Evolutionary conservation across 306 rosid species (phyloP).

Genomic region (Crotalaria pallida): DNA sequence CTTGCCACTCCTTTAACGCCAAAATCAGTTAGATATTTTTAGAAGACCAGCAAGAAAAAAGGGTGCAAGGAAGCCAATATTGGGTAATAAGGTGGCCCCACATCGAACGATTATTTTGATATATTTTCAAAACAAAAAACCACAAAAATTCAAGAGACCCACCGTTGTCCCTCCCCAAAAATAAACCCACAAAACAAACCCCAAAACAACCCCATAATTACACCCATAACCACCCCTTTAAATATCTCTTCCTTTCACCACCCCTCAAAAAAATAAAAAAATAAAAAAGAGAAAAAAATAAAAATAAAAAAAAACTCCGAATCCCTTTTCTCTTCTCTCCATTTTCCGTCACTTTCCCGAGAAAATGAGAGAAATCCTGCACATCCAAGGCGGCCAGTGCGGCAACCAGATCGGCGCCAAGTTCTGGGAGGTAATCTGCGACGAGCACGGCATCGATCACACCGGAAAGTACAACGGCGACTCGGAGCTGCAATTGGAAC

Average conservation of each 20-base stretch:
- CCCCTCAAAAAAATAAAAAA: too few species aligned
- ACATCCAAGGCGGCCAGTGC: constrained; percentile 69
- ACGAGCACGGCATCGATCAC: constrained; percentile 56
- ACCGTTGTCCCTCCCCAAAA: background rate
- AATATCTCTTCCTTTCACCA: constrained; percentile 5
- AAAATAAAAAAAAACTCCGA: background rate
- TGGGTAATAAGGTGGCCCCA: background rate
- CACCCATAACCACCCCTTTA: constrained; percentile 3
- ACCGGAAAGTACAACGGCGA: constrained; percentile 51
- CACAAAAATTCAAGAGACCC: background rate
- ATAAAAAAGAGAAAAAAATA: background rate
- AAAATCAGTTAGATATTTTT: constrained; percentile 20
- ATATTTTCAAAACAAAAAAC: background rate
- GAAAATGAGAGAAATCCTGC: constrained; percentile 69
- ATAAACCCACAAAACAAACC: background rate
- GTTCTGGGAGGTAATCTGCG: constrained; percentile 69
- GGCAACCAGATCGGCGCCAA: constrained; percentile 70
- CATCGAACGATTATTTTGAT: background rate
- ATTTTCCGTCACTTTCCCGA: constrained; percentile 23
- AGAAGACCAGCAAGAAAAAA: constrained; percentile 2
- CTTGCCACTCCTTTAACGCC: background rate
- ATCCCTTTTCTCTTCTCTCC: background rate
- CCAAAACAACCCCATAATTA: background rate
- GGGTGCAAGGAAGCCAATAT: background rate
- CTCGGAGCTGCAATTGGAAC: constrained; percentile 53